Percentiles rank a stretch among this genome's conserved stretches.
phyloP scores from a whole-genome alignment of 768 basidiomycete genomes.

The Leccinellum albellum region DNA sequence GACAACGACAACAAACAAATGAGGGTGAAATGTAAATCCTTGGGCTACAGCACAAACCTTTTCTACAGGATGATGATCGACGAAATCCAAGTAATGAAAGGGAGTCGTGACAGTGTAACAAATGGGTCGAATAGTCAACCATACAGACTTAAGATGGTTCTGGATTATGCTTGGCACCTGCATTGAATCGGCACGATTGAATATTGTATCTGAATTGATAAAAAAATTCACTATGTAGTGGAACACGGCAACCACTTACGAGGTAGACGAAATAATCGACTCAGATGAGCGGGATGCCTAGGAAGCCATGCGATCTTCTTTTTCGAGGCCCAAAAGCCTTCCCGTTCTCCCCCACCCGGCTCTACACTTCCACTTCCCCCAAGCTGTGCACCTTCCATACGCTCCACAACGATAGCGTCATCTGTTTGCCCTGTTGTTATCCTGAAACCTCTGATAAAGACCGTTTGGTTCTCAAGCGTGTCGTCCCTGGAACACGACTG shows the following conservation, averaged over 20 bases:
- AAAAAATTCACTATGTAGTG: background rate
- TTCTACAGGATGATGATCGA: background rate
- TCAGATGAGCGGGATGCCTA: rapidly evolving
- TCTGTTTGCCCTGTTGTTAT: background rate
- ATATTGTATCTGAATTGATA: background rate
- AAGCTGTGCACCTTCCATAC: background rate
- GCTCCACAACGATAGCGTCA: background rate
- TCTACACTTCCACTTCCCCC: background rate
- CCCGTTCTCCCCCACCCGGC: background rate
- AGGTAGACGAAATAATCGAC: background rate
- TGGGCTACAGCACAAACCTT: background rate
- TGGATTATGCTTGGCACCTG: background rate
- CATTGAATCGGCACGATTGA: background rate
- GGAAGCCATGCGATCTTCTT: rapidly evolving
- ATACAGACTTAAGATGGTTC: background rate
- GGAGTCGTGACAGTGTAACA: background rate
- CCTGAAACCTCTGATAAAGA: background rate
- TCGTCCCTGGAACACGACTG: background rate
- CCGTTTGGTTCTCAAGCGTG: background rate
- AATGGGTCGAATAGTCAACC: background rate
- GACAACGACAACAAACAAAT: background rate
- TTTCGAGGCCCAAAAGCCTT: background rate
- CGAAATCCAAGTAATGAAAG: background rate
- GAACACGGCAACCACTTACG: background rate
- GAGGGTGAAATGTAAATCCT: background rate